Percentiles rank a stretch among this genome's conserved stretches.
Evolutionary conservation across 441 rosid species (phyloP).

Genomic region (Syzygium syzygioides): DNA sequence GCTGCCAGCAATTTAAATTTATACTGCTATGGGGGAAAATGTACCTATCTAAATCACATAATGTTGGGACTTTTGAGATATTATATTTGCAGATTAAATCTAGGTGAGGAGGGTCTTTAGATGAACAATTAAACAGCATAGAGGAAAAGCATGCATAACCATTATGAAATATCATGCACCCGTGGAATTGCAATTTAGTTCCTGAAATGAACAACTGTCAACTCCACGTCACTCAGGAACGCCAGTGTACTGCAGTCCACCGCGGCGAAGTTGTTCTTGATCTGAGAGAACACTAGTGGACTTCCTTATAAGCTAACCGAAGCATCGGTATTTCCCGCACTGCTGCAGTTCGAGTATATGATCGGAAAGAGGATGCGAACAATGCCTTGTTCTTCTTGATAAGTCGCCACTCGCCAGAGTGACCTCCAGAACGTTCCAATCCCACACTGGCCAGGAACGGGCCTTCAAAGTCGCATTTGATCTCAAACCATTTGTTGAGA

Average conservation of each 20-base stretch:
- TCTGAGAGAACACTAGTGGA: neutral
- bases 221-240: neutral
- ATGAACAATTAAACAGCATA: neutral
- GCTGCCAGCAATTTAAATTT: neutral
- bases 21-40: too few relatives aligned
- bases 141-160: neutral
- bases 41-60: too few relatives aligned
- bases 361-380: neutral
- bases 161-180: neutral
- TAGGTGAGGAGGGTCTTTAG: neutral
- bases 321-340: neutral
- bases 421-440: neutral
- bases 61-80: neutral
- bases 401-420: neutral
- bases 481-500: neutral
- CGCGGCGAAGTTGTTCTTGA: neutral
- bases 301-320: neutral
- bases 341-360: neutral
- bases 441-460: neutral
- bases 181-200: neutral
- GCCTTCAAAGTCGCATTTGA: neutral
- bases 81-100: neutral
- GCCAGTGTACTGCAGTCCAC: neutral
- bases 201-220: neutral
- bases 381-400: neutral